Conservation (phyloP, 139 green algal species). For the Chlorella sp. region DNA sequence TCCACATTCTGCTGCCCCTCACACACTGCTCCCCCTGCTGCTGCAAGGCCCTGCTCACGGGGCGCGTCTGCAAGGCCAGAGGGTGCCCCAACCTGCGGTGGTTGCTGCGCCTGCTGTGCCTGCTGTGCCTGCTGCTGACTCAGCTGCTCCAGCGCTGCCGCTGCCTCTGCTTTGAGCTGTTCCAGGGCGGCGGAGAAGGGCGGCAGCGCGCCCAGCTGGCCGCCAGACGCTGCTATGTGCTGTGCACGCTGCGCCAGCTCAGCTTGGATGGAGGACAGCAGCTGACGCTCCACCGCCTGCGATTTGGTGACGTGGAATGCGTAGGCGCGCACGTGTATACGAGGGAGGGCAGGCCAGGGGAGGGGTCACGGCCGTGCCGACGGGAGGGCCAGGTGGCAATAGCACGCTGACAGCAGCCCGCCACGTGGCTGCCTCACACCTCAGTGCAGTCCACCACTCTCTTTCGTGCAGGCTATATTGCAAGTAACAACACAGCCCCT, state of each 20-base stretch:
- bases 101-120: background rate
- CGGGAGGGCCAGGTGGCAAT: background rate
- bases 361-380: too few relatives aligned
- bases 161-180: constrained; percentile 17
- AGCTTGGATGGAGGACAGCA: constrained; percentile 9
- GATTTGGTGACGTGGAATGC: background rate
- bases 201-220: background rate
- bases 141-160: constrained; percentile 25
- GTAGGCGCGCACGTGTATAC: too few relatives aligned
- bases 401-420: background rate
- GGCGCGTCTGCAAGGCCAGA: background rate
- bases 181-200: constrained; percentile 14
- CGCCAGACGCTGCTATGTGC: background rate
- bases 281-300: constrained; percentile 37
- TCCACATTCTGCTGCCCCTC: background rate
- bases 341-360: too few relatives aligned
- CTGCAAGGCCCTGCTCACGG: background rate
- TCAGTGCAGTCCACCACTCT: too few relatives aligned
- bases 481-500: too few relatives aligned
- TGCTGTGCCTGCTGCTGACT: background rate
- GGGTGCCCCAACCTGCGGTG: background rate
- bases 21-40: background rate
- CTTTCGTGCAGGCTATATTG: too few relatives aligned
- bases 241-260: constrained; percentile 39
- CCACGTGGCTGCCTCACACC: background rate